phyloP scores from a whole-genome alignment of 2,329 filamentous ascomycete genomes.

The Fusarium pseudograminearum region DNA sequence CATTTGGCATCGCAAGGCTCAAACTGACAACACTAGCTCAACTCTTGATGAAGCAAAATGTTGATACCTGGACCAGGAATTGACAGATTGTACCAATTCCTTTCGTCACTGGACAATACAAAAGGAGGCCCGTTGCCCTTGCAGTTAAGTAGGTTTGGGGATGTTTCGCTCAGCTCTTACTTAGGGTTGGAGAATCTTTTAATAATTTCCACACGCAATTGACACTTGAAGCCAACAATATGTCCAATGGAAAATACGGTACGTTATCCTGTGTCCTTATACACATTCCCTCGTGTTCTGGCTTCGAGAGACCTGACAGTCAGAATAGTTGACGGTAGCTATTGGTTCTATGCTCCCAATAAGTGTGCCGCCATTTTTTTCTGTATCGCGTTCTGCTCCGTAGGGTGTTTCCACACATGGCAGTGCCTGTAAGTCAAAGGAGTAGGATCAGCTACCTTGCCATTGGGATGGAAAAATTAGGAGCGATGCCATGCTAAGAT shows the following conservation, averaged over 20 bases:
- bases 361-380: slow-evolving; percentile 63
- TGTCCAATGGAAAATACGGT: slow-evolving; percentile 52
- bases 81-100: neutral
- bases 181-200: neutral
- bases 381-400: slow-evolving; percentile 55
- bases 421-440: slow-evolving; percentile 59
- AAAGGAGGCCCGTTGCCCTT: neutral
- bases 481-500: neutral
- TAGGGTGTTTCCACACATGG: slow-evolving; percentile 56
- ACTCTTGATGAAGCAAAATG: neutral
- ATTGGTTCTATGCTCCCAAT: slow-evolving; percentile 62
- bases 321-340: slow-evolving; percentile 55
- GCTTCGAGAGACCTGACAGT: neutral
- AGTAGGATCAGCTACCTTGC: neutral
- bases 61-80: neutral
- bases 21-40: neutral
- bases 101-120: neutral
- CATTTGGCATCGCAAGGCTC: slow-evolving; percentile 19
- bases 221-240: slow-evolving; percentile 2
- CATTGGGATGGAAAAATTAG: no score
- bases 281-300: neutral
- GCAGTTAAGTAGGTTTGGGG: neutral
- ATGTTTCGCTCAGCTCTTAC: neutral
- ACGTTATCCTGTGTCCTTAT: slow-evolving; percentile 1
- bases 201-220: neutral